Evolutionary conservation across 805 yeast genomes (phyloP).

Genomic region (Komagataella ulmi): DNA sequence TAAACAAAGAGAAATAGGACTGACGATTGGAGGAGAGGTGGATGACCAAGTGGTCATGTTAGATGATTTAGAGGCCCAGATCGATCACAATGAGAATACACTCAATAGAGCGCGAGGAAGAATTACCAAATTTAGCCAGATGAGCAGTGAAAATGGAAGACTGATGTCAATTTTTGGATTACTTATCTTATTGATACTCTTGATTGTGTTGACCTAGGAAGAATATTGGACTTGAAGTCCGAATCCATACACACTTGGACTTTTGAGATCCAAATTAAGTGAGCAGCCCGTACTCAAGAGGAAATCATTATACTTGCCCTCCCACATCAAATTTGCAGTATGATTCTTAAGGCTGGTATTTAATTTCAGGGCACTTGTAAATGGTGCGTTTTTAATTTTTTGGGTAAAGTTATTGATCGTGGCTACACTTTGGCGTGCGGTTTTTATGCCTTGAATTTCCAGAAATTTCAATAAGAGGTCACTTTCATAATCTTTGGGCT

Average conservation of each 20-base stretch:
- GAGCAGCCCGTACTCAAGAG: constrained; percentile 54
- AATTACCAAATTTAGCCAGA: constrained; percentile 23
- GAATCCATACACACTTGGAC: not conserved
- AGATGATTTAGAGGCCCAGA: constrained; percentile 33
- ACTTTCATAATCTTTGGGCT: not conserved
- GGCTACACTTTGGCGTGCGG: constrained; percentile 27
- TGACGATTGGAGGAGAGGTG: constrained; percentile 32
- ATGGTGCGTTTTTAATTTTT: constrained; percentile 36
- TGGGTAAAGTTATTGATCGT: constrained; percentile 4
- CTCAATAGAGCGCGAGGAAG: constrained; percentile 26
- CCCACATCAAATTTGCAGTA: constrained; percentile 65
- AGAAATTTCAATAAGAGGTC: constrained; percentile 9
- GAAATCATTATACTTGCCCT: constrained; percentile 73
- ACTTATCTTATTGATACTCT: constrained; percentile 26
- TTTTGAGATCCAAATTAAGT: not conserved
- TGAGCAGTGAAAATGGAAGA: constrained; percentile 32
- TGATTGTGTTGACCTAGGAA: constrained; percentile 25
- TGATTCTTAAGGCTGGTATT: constrained; percentile 57
- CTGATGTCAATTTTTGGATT: constrained; percentile 33
- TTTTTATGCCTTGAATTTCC: constrained; percentile 28
- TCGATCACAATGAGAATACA: constrained; percentile 27
- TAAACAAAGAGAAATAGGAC: constrained; percentile 29
- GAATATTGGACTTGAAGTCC: not conserved
- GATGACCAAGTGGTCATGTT: constrained; percentile 32
- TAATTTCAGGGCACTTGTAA: constrained; percentile 59